Evolutionary conservation across 2,329 filamentous ascomycete genomes (phyloP), one percentile per base, ranked within the genome.

Genomic region (Periconia sp.): DNA sequence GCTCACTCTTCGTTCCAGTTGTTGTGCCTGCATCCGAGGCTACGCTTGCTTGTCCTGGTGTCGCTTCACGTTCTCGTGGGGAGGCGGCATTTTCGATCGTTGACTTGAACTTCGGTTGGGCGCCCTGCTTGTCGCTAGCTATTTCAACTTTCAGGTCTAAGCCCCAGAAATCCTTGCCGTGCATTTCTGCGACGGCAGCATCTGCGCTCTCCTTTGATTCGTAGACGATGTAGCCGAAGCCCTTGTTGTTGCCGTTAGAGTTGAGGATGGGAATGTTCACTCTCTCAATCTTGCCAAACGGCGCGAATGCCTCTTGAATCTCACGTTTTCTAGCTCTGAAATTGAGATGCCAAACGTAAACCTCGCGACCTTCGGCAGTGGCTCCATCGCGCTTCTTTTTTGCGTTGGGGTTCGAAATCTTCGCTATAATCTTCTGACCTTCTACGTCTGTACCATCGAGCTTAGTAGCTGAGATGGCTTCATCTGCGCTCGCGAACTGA

Each of bases 301-400:
- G 85, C 21, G 78, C 74, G 57, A 96, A 95, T 0, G 88, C 69
- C 7, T 84, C 80, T 46, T 80, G 78, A 24, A 97, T 59, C 25
- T 95, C 88, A 2, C 79, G 72, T 58, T 94, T 88, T 3, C 76
- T 91, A 4, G 85, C 83, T 63, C 88, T 84, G 71, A 92, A 96
- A 40, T 86, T 82, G 44, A 97, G 78, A 70, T 97, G 96, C 38
- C 90, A 85, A 38, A 96, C 77, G 59, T 91, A 88, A 8, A 97
- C 72, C 70, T 97, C 92, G 23, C 94, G 84, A 3, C 89, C 89
- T 67, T 97, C 92, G n/a, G 88, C 84, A 35, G 88, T 80, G 8
- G 92, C 85, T 16, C 91, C 91, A 45, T 86, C 82, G 16, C 94
- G 87, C 29, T 82, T 78, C 68, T 95, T 90, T 69, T 89, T 92